phyloP scores from a whole-genome alignment of 257 asterid species.

The Thymus mandschuricus region DNA sequence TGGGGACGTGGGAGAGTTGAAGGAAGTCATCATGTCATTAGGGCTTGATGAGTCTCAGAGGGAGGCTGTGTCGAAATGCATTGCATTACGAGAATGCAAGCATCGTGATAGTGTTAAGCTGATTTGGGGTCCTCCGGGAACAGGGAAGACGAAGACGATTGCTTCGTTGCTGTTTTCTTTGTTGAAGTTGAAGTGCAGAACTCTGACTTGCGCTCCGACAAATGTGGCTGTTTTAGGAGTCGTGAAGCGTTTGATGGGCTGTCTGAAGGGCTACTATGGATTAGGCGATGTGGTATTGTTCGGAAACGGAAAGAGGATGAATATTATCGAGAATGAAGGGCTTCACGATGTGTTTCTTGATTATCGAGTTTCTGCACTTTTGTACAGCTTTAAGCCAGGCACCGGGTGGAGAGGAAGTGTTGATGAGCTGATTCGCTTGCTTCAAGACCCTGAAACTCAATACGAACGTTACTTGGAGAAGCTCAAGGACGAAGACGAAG shows the following conservation, averaged over 20 bases:
- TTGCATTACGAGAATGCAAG: conserved; percentile 47
- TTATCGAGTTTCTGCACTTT: conserved; percentile 46
- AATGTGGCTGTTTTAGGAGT: conserved; percentile 48
- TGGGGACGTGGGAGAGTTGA: conserved; percentile 17
- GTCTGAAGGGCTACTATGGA: conserved; percentile 32
- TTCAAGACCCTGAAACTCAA: conserved; percentile 46
- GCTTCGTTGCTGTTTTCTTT: conserved; percentile 46
- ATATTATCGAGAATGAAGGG: conserved; percentile 55
- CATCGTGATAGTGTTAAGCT: conserved; percentile 54
- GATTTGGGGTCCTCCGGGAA: conserved; percentile 94
- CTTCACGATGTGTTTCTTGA: conserved; percentile 62
- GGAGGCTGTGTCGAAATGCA: conserved; percentile 51
- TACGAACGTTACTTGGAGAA: conserved; percentile 39
- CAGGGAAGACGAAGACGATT: conserved; percentile 73
- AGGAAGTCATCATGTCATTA: conserved; percentile 18
- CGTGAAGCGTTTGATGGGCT: conserved; percentile 41
- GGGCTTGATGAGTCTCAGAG: conserved; percentile 60
- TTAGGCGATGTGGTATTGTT: conserved; percentile 69
- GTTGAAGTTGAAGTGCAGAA: conserved; percentile 48
- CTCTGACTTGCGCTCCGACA: conserved; percentile 77
- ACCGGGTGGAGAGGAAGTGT: conserved; percentile 53
- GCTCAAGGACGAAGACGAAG: conserved; percentile 15
- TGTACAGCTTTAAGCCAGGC: conserved; percentile 42
- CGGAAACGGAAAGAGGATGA: conserved; percentile 71
- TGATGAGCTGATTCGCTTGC: conserved; percentile 45